Conservation (phyloP, 108 stramenopile species). For the Pseudonitzschia pungens region DNA sequence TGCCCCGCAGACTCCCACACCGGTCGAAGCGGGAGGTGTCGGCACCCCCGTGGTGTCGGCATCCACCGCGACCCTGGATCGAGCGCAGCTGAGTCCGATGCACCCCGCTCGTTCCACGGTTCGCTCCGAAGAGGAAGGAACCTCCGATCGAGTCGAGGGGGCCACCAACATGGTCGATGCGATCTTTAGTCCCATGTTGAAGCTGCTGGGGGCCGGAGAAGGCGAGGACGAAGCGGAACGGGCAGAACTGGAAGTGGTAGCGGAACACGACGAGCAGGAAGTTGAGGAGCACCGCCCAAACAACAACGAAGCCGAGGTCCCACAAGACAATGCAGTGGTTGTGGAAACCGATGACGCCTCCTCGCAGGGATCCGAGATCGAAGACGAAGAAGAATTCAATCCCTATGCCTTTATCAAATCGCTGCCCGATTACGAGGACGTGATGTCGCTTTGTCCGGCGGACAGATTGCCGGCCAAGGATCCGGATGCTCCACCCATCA, state of each 20-base stretch:
- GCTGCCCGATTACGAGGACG: constrained; percentile 73
- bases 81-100: constrained; percentile 61
- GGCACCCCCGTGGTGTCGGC: constrained; percentile 7
- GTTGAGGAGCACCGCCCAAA: constrained; percentile 37
- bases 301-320: constrained; percentile 25
- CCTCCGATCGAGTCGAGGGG: constrained; percentile 24
- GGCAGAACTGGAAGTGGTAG: constrained; percentile 14
- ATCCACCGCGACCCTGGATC: constrained; percentile 19
- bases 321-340: constrained; percentile 17
- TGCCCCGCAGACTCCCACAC: constrained; percentile 20
- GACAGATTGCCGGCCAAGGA: constrained; percentile 59
- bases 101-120: constrained; percentile 54
- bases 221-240: constrained; percentile 23
- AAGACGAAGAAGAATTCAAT: constrained; percentile 90
- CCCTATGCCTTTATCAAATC: constrained; percentile 94
- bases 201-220: constrained; percentile 40
- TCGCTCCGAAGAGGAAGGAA: constrained; percentile 32
- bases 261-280: constrained; percentile 17
- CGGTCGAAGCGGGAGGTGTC: background rate
- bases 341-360: constrained; percentile 30
- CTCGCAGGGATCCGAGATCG: constrained; percentile 49
- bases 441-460: constrained; percentile 48
- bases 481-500: constrained; percentile 44
- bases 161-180: constrained; percentile 57
- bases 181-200: constrained; percentile 79